Evolutionary conservation across 2,329 filamentous ascomycete species (phyloP), one percentile per base, ranked within the genome.

Genomic region (Ophiobolus disseminans): DNA sequence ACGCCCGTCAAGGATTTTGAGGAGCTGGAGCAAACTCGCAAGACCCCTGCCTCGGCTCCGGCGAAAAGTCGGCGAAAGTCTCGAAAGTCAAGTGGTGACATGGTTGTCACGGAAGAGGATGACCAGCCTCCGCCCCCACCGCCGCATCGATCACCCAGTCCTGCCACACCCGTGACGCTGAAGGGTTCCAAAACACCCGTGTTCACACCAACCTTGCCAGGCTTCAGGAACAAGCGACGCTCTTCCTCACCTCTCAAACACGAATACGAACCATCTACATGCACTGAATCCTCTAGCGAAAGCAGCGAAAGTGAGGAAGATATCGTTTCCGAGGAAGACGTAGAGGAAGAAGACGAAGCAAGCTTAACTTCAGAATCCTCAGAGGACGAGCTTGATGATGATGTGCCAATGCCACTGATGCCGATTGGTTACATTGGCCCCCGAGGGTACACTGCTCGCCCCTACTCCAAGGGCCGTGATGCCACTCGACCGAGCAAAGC

Each of bases 211-310:
- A 61, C 72, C 60, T 60, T 73, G 46, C 63, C 76, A 54, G 68
- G 75, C 68, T 63, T 72, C 62, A 58, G 70, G 70, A 56, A 80
- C 71, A 71, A 87, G 66, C 85, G 92, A 35, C 85, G 91, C 14
- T 88, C 86, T 1, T 97, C 94, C 0, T 99, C 94, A 1, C 94
- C 94, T 0, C 79, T 99, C 40, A 99, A 99, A 76, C 93, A 97
- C 68, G 93, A 99, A 75, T 99, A 97, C 64, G 87, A 92, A 55
- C 93, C 93, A 11, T 97, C 94, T 13, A 86, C 84, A 5, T 84
- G 83, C 36, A 86, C 85, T 0, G 82, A 84, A 32, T 84, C 84
- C 5, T 81, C 80, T 7, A 81, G 78, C 1, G 80, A 84, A 45
- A 86, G 81, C 7, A 81, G 78, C 1, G 80, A 84, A 45, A 86